Evolutionary conservation across 805 yeast genomes (phyloP), one percentile per base, ranked within the genome.

Genomic region (Wickerhamomyces rabaulensis): DNA sequence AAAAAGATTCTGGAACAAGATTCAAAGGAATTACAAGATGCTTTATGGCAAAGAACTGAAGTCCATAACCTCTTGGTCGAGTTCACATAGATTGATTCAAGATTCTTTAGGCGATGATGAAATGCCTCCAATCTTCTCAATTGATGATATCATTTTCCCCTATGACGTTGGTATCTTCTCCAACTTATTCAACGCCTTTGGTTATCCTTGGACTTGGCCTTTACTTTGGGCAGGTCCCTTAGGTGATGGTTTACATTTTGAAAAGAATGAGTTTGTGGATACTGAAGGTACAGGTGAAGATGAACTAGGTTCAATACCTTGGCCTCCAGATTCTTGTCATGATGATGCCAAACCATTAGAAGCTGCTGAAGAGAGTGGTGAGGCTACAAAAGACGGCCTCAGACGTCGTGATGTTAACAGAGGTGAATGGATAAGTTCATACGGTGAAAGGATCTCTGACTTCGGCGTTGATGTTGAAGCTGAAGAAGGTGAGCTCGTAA

Each of bases 301-400:
- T 55, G 51, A 48, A 17, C 76, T 85, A 49, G 65, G 84, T 44
- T 76, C 79, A 1, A 67, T 84, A 36, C 94, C 96, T 2, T 92
- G 97, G 96, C 99, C 99, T 1, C 95, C 96, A 1, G 95, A 89
- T 66, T 90, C 88, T 6, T 82, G 82, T 0, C 70, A 74, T 54
- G 73, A 68, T 43, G 73, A 64, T 27, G 15, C 26, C 9, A 22
- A 20, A 20, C 16, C 22, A 20, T 6, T 20, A 10, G 23, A 19
- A 19, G 20, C 39, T 9, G 5, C 16, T 3, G 25, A 39, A 40
- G 19, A 22, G 16, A 25, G 44, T 66, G 57, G 55, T 58, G 10
- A 16, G 10, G 13, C 9, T 16, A 33, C 36, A 5, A 8, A 16
- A 10, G 10, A 2, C 6, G 20, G 20, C 5, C 5, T 17, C 12